Base-by-base conservation (phyloP, 352 stramenopile genomes). In the Globisporangium viniferum region DNA sequence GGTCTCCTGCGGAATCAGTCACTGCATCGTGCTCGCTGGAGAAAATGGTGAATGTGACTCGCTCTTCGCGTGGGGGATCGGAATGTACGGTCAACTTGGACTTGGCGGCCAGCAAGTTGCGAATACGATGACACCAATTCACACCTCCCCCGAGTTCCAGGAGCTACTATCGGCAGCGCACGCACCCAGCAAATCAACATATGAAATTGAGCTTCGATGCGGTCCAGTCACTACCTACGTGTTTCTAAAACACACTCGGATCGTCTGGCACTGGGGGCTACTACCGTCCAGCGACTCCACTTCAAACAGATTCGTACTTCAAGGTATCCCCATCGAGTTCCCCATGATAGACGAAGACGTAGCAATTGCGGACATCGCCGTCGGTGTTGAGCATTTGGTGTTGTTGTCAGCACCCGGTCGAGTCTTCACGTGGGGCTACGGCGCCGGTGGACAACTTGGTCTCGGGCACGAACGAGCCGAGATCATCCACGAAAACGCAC, bases 11-110 rank as follows among this genome's bases (percentile, higher is more conserved):
- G 79, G 76, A 27, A 61, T 70, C 44, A 84, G 76, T 18, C 79
- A 86, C 61, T 82, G 76, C 24, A 29, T 80, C 12, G 77, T 53
- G 8, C 67, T 86, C 20, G 27, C 44, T 18, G 18, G 2, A 33
- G 59, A 64, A 8, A 4, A 51, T 53, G 27, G 12, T 8, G 31
- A 14, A 20, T 31, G 18, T 8, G 51, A 60, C 46, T 27, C 54
- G 48, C 22, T 86, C 36, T 78, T 71, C 60, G 39, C 73, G 3
- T 84, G 77, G 79, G 79, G 79, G 0, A 15, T 73, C 6, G 79
- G 75, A 9, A 39, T 76, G n/a, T 80, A 84, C 36, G 79, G 77
- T 0, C 79, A 87, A n/a, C 73, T 87, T 20, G 79, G 79, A 6
- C 71, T 87, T 6, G 77, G 73, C 22, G 62, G 72, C 10, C 62